Evolutionary conservation across 176 grass and related monocot species (phyloP).

Genomic region (Poa pratensis): DNA sequence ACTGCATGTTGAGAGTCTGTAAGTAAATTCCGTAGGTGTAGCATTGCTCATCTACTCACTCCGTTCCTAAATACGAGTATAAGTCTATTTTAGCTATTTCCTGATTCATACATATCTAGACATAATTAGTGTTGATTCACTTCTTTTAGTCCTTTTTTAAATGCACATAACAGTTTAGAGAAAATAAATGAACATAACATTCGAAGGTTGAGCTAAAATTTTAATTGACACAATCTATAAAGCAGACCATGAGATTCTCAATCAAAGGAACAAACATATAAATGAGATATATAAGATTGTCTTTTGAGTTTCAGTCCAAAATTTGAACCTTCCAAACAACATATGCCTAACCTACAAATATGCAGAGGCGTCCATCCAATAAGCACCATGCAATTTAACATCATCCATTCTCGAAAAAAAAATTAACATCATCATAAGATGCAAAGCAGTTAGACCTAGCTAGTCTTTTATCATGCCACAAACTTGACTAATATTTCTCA

Average conservation of each 20-base stretch:
- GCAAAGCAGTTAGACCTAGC: background rate
- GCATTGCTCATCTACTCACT: too few species aligned
- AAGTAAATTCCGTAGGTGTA: too few species aligned
- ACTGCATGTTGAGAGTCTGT: too few species aligned
- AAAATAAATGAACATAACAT: background rate
- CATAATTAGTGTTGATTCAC: too few species aligned
- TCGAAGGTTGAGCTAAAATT: background rate
- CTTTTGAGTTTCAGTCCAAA: background rate
- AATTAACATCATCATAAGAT: background rate
- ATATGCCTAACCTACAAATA: too few species aligned
- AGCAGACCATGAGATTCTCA: slow-evolving; percentile 5
- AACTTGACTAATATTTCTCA: background rate
- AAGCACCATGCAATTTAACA: slow-evolving; percentile 1
- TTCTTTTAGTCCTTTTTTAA: too few species aligned
- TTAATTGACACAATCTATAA: slow-evolving; percentile 5
- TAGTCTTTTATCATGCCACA: background rate
- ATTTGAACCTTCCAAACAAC: slow-evolving; percentile 4
- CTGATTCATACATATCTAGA: too few species aligned
- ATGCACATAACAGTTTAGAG: background rate
- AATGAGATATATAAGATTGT: background rate
- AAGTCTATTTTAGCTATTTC: too few species aligned
- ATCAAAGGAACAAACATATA: slow-evolving; percentile 2
- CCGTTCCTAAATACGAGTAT: too few species aligned
- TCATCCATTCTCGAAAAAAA: too few species aligned
- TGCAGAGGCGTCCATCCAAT: too few species aligned